These are phyloP conservation scores for Macadamia tetraphylla DNA, from an alignment of 164 flowering plant species.

Conservation along the genomic window DNA sequence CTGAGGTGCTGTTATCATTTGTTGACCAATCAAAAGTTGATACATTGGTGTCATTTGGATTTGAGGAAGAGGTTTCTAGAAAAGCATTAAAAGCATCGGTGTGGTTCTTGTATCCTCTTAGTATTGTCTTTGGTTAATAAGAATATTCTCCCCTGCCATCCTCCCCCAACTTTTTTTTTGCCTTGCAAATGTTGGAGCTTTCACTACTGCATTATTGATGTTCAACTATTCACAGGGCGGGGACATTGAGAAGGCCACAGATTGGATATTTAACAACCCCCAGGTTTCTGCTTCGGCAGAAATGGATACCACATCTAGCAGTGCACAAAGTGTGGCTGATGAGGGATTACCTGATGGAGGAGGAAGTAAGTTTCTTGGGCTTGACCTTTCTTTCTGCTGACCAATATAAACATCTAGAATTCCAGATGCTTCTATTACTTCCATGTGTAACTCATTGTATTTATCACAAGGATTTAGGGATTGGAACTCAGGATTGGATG, in stretches of 20 bases:
- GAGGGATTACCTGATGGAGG: slow-evolving; percentile 78
- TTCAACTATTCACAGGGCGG: slow-evolving; percentile 54
- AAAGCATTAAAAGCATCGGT: slow-evolving; percentile 85
- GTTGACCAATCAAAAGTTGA: slow-evolving; percentile 76
- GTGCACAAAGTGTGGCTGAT: slow-evolving; percentile 26
- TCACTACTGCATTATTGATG: not conserved
- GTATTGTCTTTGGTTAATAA: not conserved
- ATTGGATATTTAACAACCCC: slow-evolving; percentile 87
- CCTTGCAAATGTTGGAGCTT: not conserved
- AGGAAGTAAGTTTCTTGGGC: slow-evolving; percentile 68
- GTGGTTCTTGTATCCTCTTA: slow-evolving; percentile 11
- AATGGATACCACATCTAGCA: slow-evolving; percentile 60
- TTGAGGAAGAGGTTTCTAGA: slow-evolving; percentile 66
- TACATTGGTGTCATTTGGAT: slow-evolving; percentile 84
- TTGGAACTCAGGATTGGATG: too few species aligned
- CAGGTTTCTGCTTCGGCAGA: slow-evolving; percentile 41
- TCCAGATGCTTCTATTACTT: not conserved
- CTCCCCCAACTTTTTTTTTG: not conserved
- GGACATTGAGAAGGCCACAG: slow-evolving; percentile 90
- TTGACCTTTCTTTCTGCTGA: slow-evolving; percentile 1
- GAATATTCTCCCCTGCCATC: not conserved
- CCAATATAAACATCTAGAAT: not conserved
- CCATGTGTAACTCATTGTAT: not conserved
- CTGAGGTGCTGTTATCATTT: slow-evolving; percentile 16
- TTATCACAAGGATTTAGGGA: not conserved